Evolutionary conservation across 225 moss, liverwort and hornwort genomes (phyloP).

Genomic region (Anthoceros angustus): DNA sequence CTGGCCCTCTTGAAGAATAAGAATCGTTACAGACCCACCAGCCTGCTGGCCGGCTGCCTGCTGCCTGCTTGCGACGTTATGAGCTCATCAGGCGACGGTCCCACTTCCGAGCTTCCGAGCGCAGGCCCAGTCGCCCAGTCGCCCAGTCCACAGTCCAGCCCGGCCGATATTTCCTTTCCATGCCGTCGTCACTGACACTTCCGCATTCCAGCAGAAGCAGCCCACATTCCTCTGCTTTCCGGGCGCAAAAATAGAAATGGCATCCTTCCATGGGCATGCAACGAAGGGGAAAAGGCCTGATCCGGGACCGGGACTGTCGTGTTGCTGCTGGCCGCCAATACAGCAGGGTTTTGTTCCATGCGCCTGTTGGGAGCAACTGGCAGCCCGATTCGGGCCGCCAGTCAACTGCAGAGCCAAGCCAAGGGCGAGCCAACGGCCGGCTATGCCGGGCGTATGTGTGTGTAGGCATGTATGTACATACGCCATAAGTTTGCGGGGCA

Average conservation of each 20-base stretch:
- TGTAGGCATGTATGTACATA: background rate
- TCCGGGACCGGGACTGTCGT: background rate
- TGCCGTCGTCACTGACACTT: too few species aligned
- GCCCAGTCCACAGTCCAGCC: too few species aligned
- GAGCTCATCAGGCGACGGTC: too few species aligned
- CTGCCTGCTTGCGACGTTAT: too few species aligned
- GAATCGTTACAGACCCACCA: too few species aligned
- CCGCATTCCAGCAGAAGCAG: background rate
- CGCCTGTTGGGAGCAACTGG: background rate
- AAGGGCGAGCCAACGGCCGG: background rate
- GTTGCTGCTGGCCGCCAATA: background rate
- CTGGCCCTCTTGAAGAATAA: too few species aligned
- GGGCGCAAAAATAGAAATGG: background rate
- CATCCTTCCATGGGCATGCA: background rate
- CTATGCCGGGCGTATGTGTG: background rate
- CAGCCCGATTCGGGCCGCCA: constrained; percentile 5
- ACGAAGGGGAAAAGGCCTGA: background rate
- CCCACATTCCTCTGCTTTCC: background rate
- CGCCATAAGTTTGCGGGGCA: too few species aligned
- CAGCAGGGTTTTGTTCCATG: background rate
- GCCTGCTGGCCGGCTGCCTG: too few species aligned
- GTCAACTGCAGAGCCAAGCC: background rate
- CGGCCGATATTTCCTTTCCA: too few species aligned
- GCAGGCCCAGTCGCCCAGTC: too few species aligned
- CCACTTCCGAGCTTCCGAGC: too few species aligned